These are phyloP conservation scores for Aspergillus sp. DNA, from an alignment of 2,329 filamentous ascomycete species.

Conservation along the genomic window DNA sequence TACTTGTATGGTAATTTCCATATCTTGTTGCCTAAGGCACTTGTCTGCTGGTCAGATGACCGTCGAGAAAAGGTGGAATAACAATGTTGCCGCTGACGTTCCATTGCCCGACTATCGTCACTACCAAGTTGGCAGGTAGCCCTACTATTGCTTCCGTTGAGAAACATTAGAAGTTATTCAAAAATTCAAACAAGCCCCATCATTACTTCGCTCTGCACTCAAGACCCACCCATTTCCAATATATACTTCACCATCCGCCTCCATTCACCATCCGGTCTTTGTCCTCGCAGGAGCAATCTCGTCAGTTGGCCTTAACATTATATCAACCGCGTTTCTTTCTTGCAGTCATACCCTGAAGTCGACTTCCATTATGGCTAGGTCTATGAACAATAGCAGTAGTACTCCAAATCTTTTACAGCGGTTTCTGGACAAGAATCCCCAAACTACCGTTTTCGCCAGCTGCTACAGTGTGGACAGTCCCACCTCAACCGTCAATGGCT, in stretches of 20 bases:
- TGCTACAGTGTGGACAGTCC: slow-evolving; percentile 80
- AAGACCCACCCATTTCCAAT: background rate
- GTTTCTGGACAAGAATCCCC: slow-evolving; percentile 49
- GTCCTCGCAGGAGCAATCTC: background rate
- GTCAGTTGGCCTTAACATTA: background rate
- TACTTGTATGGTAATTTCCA: too few relatives aligned
- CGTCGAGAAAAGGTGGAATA: background rate
- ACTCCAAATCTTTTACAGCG: slow-evolving; percentile 63
- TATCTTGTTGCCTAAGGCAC: background rate
- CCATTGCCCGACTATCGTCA: background rate
- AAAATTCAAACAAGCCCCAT: background rate
- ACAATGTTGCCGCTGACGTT: too few relatives aligned
- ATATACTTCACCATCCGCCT: background rate
- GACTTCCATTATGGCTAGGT: slow-evolving; percentile 34
- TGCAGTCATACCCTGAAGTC: slow-evolving; percentile 1
- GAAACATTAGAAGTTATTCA: background rate
- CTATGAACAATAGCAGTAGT: slow-evolving; percentile 72
- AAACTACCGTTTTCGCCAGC: slow-evolving; percentile 79
- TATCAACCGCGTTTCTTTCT: background rate
- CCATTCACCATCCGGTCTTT: background rate
- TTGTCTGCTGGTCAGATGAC: slow-evolving; percentile 1
- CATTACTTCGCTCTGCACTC: background rate
- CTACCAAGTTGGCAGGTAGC: background rate
- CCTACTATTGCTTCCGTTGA: background rate
- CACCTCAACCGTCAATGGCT: slow-evolving; percentile 71